Evolutionary conservation across 352 stramenopile species (phyloP), one percentile per base, ranked within the genome.

Genomic region (Phytophthora uliginosa): DNA sequence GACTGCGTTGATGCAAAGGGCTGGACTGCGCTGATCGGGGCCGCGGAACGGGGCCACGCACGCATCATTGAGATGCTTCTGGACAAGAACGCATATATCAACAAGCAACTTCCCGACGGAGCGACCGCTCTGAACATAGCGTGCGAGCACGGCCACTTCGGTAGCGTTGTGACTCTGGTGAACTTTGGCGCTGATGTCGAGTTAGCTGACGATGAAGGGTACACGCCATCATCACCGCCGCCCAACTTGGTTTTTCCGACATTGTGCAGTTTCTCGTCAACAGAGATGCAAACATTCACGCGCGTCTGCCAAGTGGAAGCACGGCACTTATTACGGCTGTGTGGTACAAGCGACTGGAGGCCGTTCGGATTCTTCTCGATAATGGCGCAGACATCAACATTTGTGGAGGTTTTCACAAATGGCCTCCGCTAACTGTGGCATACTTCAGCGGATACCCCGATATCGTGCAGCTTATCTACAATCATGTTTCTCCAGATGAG

Each of bases 371-470:
- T 47, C 58, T 65, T 22, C n/a, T 65, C 45, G 58, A 56, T 50
- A 31, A 47, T 15, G 58, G 58, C 4, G 57, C 57, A 5, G 40
- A 63, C 33, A 54, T 63, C 24, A 63, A 26, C 45, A 4, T 54
- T 7, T 3, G 28, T 36, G 58, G 58, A 33, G 58, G 54, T 10
- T 65, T 56, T 28, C 28, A 56, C 2, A 65, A 31, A 0, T 65
- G 58, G 58, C 42, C 58, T 12, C 7, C 58, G 28, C 18, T 65
- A 15, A 45, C 24, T 20, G 58, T 56, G 8, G 58, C 58, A 20
- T 65, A 65, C 20, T 65, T 57, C 28, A 65, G 58, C 33, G 58
- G 58, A 9, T 65, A 57, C 17, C 18, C 45, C 7, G 58, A 65
- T 1, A 34, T 65, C 24, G 45, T 65, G 0, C 58, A 65, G 18